Evolutionary conservation across 768 basidiomycete species (phyloP).

Genomic region (Pleurotus pulmonarius): DNA sequence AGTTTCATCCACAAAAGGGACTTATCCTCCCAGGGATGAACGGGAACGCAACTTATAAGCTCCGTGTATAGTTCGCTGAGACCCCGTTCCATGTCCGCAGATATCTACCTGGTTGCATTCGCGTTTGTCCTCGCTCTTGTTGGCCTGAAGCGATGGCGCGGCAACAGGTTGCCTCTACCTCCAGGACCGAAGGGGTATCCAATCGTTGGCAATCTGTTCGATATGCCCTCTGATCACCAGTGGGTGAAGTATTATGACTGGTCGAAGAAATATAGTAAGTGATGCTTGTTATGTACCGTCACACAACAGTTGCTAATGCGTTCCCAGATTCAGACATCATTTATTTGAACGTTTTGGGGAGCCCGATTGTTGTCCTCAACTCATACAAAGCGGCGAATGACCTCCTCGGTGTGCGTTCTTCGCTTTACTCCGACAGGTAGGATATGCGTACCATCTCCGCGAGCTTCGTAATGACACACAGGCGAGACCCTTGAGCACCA

Average conservation of each 20-base stretch:
- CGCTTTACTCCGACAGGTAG: constrained; percentile 6
- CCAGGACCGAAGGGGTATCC: no score
- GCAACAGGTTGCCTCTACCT: no score
- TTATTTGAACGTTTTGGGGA: constrained; percentile 2
- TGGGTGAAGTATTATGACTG: constrained; percentile 15
- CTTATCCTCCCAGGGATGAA: no score
- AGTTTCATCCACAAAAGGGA: no score
- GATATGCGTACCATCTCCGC: background rate
- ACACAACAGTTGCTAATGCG: background rate
- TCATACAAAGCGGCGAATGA: constrained; percentile 10
- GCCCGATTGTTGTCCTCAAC: constrained; percentile 6
- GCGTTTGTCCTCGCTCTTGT: no score
- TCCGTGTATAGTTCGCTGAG: no score
- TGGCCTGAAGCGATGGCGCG: no score
- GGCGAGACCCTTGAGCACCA: no score
- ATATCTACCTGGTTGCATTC: no score
- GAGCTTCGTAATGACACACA: background rate
- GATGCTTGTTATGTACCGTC: background rate
- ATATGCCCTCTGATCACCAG: constrained; percentile 15
- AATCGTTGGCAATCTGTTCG: background rate
- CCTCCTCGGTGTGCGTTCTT: constrained; percentile 9
- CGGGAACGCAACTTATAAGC: no score
- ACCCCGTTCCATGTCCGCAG: no score
- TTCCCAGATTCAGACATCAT: constrained; percentile 4
- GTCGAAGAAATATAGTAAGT: constrained; percentile 10